Conservation (phyloP, 2,329 filamentous ascomycete genomes). For the Dendrostoma leiphaemia region DNA sequence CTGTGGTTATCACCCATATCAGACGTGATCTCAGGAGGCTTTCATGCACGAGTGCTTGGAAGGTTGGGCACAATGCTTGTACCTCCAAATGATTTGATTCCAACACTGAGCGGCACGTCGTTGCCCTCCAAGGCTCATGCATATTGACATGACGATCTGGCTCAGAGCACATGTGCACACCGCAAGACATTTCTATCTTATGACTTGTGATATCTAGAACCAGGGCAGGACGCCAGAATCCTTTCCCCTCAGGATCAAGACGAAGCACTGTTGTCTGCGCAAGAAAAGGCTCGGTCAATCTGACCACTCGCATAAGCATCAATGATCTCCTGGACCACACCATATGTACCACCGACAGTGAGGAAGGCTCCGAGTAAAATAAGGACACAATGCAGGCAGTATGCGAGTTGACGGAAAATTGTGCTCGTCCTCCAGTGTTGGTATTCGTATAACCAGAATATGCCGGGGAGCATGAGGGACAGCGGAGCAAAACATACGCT, state of each 20-base stretch:
- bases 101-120: too few relatives aligned
- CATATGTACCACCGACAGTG: conserved; percentile 17
- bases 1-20: too few relatives aligned
- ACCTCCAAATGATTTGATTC: too few relatives aligned
- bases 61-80: too few relatives aligned
- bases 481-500: conserved; percentile 18
- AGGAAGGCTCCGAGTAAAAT: conserved; percentile 16
- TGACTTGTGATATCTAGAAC: too few relatives aligned
- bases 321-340: conserved; percentile 15
- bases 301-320: conserved; percentile 12
- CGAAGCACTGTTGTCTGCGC: conserved; percentile 12
- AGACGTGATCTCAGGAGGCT: too few relatives aligned
- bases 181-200: too few relatives aligned
- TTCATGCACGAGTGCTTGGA: too few relatives aligned
- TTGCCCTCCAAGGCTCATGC: too few relatives aligned
- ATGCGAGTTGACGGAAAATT: neutral
- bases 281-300: conserved; percentile 18
- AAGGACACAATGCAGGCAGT: conserved; percentile 13
- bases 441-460: conserved; percentile 12
- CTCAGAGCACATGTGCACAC: too few relatives aligned
- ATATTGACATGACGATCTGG: too few relatives aligned
- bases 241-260: neutral
- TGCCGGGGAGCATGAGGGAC: conserved; percentile 6
- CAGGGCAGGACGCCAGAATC: too few relatives aligned
- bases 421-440: conserved; percentile 6